Conservation (phyloP, 164 flowering plant species). For the Aristolochia contorta region DNA sequence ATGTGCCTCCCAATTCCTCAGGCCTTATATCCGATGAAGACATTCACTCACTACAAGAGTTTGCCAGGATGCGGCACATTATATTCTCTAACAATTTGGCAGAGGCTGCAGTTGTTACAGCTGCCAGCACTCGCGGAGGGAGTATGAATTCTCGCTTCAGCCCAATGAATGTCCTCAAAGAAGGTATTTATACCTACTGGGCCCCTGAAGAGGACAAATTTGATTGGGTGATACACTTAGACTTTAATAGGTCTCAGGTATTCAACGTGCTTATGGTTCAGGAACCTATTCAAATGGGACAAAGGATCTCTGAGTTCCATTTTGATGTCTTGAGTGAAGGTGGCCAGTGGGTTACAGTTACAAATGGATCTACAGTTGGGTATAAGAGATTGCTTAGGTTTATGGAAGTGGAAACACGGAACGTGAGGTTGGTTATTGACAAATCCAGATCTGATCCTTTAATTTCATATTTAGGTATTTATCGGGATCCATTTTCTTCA, state of each 20-base stretch:
- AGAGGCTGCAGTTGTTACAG: constrained; percentile 28
- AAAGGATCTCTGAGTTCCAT: constrained; percentile 53
- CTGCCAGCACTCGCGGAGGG: constrained; percentile 67
- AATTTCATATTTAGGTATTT: constrained; percentile 54
- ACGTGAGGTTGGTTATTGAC: constrained; percentile 53
- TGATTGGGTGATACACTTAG: constrained; percentile 43
- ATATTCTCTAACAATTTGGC: constrained; percentile 78
- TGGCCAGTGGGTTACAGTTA: constrained; percentile 35
- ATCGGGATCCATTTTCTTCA: constrained; percentile 44
- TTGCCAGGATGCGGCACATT: constrained; percentile 37
- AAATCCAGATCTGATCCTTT: constrained; percentile 66
- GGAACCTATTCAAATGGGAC: constrained; percentile 96
- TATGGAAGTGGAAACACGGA: constrained; percentile 30
- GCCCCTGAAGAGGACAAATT: constrained; percentile 57
- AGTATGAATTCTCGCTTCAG: constrained; percentile 25
- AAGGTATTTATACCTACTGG: constrained; percentile 66
- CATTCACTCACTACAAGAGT: constrained; percentile 63
- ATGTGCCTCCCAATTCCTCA: constrained; percentile 90
- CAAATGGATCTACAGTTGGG: constrained; percentile 72
- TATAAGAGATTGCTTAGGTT: constrained; percentile 58
- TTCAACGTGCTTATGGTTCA: constrained; percentile 76
- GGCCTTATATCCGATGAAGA: constrained; percentile 90
- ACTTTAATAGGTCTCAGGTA: constrained; percentile 27
- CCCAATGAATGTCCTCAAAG: constrained; percentile 40
- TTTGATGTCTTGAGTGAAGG: constrained; percentile 42